Evolutionary conservation across 2,329 filamentous ascomycete species (phyloP), one percentile per base, ranked within the genome.

Genomic region (Aspergillus clavatus): DNA sequence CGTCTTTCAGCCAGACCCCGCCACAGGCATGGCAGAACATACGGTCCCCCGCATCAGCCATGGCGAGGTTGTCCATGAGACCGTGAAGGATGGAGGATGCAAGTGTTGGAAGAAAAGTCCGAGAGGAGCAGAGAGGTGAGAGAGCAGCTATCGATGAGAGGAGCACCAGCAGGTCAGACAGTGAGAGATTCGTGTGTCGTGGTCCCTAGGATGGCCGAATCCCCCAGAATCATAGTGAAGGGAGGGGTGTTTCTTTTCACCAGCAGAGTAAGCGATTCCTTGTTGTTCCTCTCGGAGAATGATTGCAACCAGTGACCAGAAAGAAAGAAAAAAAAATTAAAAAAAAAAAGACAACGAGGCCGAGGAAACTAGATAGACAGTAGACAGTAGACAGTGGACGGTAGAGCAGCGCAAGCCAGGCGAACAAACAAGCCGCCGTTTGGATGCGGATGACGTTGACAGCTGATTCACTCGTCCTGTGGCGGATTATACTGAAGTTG

Each of bases 11-110:
- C 89, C 89, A 97, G 65, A 95, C 85, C 52, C 86, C 72, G 42
- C 78, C 66, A 71, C 93, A 97, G 48, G 77, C 72, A 68, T 97
- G 89, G 68, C 93, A 98, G 67, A 79, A 94, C 43, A 96, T 84
- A 53, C 91, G 80, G 62, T 95, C 87, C 21, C 52, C 57, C 21
- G 50, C 42, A 46, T 69, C 61, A 22, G 61, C 61, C 69, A 71
- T 70, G 43, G 43, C 41, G 44, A 42, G 23, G 40, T 36, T 29
- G 35, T 31, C 27, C 27, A 35, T 36, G 19, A 7, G 26, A 27
- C 29, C 8, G 22, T 26, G 29, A n/a, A n/a, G 16, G 24, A 19
- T 26, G 19, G n/a, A 14, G 10, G 27, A 7, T n/a, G 12, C 12
- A 21, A n/a, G 6, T 19, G 19, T 8, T 22, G 24, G 8, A 36